Conservation (phyloP, 768 basidiomycete species). For the Rhodotorula sphaerocarpa region DNA sequence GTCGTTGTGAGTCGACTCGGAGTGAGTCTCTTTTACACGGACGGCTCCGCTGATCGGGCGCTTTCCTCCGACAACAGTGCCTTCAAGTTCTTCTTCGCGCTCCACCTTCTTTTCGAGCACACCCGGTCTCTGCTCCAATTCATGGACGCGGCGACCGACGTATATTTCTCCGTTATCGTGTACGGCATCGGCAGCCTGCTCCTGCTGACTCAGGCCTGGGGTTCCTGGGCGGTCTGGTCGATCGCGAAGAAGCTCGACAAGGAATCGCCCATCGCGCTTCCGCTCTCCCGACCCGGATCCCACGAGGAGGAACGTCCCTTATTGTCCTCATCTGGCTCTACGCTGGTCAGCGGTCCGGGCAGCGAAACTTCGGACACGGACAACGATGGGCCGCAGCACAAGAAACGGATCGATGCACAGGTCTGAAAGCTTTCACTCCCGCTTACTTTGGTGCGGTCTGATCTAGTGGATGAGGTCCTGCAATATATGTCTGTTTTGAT, state of each 20-base stretch:
- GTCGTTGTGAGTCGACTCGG: not conserved
- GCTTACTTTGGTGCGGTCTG: too few relatives aligned
- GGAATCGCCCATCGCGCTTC: not conserved
- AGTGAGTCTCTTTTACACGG: too few relatives aligned
- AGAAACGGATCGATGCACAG: too few relatives aligned
- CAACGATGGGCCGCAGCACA: not conserved
- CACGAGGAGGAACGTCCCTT: too few relatives aligned
- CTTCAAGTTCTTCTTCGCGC: not conserved
- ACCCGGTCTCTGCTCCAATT: constrained; percentile 19
- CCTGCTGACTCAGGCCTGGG: not conserved
- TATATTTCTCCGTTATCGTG: constrained; percentile 24
- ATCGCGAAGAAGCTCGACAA: constrained; percentile 6
- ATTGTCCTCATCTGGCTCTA: too few relatives aligned
- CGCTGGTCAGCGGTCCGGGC: too few relatives aligned
- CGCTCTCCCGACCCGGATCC: too few relatives aligned
- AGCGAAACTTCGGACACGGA: too few relatives aligned
- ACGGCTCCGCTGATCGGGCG: too few relatives aligned
- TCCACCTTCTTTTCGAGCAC: constrained; percentile 5
- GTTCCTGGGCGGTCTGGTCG: constrained; percentile 4
- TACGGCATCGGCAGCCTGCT: constrained; percentile 2
- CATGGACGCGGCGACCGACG: constrained; percentile 2
- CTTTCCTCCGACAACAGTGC: not conserved
- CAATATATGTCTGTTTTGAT: too few relatives aligned
- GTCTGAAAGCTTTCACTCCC: too few relatives aligned
- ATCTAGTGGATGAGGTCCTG: too few relatives aligned